A percentile compares a stretch with the other conserved stretches of the same genome.
phyloP scores from a whole-genome alignment of 2,329 filamentous ascomycete genomes.

The Aspergillus quadrilineatus region DNA sequence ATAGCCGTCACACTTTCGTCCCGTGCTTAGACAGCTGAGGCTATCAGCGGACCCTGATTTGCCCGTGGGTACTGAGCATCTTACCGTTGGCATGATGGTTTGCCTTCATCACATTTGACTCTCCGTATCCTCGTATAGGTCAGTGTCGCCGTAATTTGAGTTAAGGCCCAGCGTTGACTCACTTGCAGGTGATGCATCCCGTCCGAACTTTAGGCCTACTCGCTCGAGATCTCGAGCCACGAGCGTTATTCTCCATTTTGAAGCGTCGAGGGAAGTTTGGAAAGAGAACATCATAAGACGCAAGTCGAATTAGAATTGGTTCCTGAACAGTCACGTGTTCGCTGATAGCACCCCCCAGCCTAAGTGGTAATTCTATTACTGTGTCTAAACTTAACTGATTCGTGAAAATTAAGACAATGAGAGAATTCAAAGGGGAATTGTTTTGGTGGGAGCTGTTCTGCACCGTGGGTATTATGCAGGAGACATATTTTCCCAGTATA shows the following conservation, averaged over 20 bases:
- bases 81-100: constrained; percentile 62
- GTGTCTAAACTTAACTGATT: too few species aligned
- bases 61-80: not conserved
- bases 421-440: too few species aligned
- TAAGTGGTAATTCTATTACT: too few species aligned
- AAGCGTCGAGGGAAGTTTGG: not conserved
- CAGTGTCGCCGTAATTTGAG: constrained; percentile 1
- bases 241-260: not conserved
- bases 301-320: not conserved
- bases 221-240: not conserved
- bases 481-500: too few species aligned
- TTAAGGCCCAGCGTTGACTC: constrained; percentile 34
- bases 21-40: not conserved
- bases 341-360: too few species aligned
- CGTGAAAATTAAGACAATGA: too few species aligned
- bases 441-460: too few species aligned
- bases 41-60: not conserved
- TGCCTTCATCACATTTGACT: constrained; percentile 66
- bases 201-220: constrained; percentile 36
- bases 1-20: not conserved
- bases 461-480: too few species aligned
- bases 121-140: constrained; percentile 31
- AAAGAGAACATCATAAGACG: not conserved
- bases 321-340: not conserved
- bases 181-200: constrained; percentile 69